These are phyloP conservation scores for Vaccinium vitisidaea DNA, from an alignment of 148 eudicot genomes.

Conservation along the genomic window DNA sequence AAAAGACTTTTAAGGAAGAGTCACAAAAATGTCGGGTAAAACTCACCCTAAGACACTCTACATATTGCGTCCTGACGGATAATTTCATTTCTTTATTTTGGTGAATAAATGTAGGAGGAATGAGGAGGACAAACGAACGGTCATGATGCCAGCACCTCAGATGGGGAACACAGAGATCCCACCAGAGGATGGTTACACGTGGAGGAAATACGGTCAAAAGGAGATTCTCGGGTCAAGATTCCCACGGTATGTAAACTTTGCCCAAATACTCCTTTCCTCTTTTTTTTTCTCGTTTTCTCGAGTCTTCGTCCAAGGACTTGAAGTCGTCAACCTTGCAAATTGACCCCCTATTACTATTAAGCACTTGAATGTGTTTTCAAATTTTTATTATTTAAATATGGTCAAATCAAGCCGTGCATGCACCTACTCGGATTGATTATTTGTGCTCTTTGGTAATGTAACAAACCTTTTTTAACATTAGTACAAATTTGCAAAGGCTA, in stretches of 20 bases:
- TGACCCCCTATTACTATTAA: not conserved
- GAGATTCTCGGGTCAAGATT: constrained; percentile 64
- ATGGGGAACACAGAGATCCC: constrained; percentile 80
- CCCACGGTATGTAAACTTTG: constrained; percentile 51
- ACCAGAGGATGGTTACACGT: constrained; percentile 83
- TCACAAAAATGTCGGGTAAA: too few relatives aligned
- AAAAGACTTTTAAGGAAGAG: too few relatives aligned
- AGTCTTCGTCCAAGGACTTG: not conserved
- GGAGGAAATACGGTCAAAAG: constrained; percentile 96
- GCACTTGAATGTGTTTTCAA: not conserved
- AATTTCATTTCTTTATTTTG: not conserved
- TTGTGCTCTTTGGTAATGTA: not conserved
- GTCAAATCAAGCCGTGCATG: not conserved
- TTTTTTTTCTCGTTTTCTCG: not conserved
- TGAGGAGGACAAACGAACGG: constrained; percentile 25
- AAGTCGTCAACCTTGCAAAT: not conserved
- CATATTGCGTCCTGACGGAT: too few relatives aligned
- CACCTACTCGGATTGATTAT: not conserved
- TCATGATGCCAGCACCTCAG: constrained; percentile 51
- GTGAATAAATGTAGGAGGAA: constrained; percentile 24
- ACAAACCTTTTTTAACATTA: not conserved
- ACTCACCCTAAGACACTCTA: too few relatives aligned
- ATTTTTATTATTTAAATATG: not conserved
- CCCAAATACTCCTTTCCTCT: not conserved
- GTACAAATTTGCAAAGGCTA: not conserved